phyloP scores from a whole-genome alignment of 371 early-diverging fungal genomes.

The Rhizomucor miehei region DNA sequence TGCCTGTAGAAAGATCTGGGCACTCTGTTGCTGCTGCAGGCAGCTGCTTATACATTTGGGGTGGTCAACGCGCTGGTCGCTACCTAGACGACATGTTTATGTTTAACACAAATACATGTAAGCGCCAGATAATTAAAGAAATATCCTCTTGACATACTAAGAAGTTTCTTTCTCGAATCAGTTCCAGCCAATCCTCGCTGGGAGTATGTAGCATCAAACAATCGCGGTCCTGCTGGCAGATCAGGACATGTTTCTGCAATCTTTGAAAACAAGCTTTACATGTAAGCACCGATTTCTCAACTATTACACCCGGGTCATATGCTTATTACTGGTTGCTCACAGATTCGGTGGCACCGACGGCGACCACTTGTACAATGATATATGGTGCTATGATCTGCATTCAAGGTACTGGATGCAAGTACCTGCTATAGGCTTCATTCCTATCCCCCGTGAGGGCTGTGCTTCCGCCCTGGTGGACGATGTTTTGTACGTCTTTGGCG shows the following conservation, averaged over 20 bases:
- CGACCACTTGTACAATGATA: slow-evolving; percentile 66
- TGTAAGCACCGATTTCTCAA: slow-evolving; percentile 42
- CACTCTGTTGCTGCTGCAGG: slow-evolving; percentile 65
- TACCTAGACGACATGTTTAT: slow-evolving; percentile 61
- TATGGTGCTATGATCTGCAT: slow-evolving; percentile 70
- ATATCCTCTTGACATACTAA: not conserved
- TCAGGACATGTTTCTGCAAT: slow-evolving; percentile 57
- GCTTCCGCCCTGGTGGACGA: slow-evolving; percentile 69
- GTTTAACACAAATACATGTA: slow-evolving; percentile 63
- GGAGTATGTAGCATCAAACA: slow-evolving; percentile 43
- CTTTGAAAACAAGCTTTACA: slow-evolving; percentile 53
- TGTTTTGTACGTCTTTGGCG: slow-evolving; percentile 76
- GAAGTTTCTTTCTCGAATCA: not conserved
- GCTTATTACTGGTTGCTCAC: not conserved
- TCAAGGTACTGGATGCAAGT: slow-evolving; percentile 58
- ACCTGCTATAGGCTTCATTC: slow-evolving; percentile 61
- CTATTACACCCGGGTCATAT: too few relatives aligned
- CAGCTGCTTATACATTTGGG: slow-evolving; percentile 65
- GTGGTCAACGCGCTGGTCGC: slow-evolving; percentile 66
- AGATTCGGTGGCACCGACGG: slow-evolving; percentile 79
- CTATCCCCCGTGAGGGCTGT: slow-evolving; percentile 66
- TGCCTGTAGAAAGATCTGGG: slow-evolving; percentile 56
- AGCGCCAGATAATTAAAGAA: slow-evolving; percentile 5
- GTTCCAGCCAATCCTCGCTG: slow-evolving; percentile 44
- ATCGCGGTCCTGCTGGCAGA: slow-evolving; percentile 56